phyloP scores from a whole-genome alignment of 345 rosid species.

The Ailanthus altissimus region DNA sequence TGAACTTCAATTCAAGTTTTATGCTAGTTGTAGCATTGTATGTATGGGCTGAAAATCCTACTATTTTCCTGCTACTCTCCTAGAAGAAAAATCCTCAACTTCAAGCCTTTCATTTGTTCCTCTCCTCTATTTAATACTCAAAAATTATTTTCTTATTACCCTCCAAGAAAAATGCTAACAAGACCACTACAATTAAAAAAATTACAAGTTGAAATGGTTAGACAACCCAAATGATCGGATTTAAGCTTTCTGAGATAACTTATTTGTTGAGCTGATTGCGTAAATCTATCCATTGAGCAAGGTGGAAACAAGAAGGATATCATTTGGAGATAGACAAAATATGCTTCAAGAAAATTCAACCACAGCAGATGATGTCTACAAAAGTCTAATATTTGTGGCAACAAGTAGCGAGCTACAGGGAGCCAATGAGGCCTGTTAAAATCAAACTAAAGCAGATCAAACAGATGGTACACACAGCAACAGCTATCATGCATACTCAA shows the following conservation, averaged over 20 bases:
- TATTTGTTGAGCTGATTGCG: not conserved
- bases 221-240: not conserved
- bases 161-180: not conserved
- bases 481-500: not conserved
- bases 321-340: not conserved
- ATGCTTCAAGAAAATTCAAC: not conserved
- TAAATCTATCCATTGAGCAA: not conserved
- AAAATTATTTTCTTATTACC: not conserved
- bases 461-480: not conserved
- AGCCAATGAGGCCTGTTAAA: not conserved
- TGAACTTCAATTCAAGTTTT: not conserved
- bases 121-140: not conserved
- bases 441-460: not conserved
- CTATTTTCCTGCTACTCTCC: not conserved
- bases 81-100: not conserved
- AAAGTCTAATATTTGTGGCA: not conserved
- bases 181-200: not conserved
- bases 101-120: not conserved
- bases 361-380: not conserved
- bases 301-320: not conserved
- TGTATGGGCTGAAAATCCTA: not conserved
- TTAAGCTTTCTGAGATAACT: not conserved
- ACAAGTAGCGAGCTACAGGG: not conserved
- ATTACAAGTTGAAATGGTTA: not conserved
- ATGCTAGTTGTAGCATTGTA: not conserved